A percentile compares a stretch with the other conserved stretches of the same genome.
Conservation (phyloP, 1,139 yeast genomes). For the Blastobotrys raffinosifermentans region DNA sequence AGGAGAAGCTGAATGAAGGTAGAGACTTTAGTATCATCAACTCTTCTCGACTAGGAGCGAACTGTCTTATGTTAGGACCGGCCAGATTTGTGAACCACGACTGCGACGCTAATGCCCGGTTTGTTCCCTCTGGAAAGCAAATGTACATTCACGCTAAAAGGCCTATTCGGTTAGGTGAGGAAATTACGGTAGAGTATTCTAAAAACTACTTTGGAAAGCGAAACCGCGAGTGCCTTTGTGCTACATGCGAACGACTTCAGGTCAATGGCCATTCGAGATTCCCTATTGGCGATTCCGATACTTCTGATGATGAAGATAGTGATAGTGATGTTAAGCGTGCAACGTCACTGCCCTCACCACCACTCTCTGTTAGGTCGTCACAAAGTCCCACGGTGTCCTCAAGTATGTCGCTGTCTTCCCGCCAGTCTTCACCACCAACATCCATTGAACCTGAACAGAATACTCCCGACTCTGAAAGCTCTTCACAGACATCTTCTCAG, state of each 20-base stretch:
- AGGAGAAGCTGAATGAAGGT: constrained; percentile 26
- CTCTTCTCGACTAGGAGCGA: constrained; percentile 31
- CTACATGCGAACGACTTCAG: constrained; percentile 36
- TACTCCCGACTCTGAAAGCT: constrained; percentile 2
- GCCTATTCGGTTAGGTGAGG: constrained; percentile 39
- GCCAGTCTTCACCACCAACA: too few relatives aligned
- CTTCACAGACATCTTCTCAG: too few relatives aligned
- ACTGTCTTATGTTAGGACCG: constrained; percentile 44
- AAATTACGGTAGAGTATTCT: constrained; percentile 42
- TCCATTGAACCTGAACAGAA: constrained; percentile 18
- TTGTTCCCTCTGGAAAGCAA: constrained; percentile 29
- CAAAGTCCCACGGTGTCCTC: too few relatives aligned
- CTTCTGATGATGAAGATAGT: neutral
- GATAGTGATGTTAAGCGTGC: neutral
- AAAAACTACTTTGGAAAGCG: constrained; percentile 39
- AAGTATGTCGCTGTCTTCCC: too few relatives aligned
- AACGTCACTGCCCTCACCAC: too few relatives aligned
- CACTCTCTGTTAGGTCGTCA: too few relatives aligned
- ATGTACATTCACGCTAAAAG: constrained; percentile 34
- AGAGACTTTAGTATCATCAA: constrained; percentile 41
- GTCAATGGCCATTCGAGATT: constrained; percentile 20
- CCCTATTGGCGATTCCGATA: constrained; percentile 7
- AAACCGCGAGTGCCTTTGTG: constrained; percentile 42
- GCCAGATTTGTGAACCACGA: constrained; percentile 45
- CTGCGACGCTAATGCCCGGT: constrained; percentile 40